Evolutionary conservation across 768 basidiomycete genomes (phyloP), one percentile per base, ranked within the genome.

Genomic region (Boletellus ananiceps): DNA sequence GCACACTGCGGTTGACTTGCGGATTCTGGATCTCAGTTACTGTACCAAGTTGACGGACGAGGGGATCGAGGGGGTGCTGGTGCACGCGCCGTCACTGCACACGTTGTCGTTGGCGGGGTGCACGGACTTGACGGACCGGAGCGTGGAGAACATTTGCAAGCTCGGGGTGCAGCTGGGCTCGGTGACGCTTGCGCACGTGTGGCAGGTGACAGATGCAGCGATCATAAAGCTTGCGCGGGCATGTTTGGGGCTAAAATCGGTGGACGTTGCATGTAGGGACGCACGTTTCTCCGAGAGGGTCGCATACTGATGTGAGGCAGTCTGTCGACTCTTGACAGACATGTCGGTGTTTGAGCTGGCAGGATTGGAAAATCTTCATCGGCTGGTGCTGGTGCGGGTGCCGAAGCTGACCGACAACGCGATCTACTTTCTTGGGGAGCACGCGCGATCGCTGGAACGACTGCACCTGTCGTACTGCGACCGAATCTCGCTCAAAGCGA

Each of bases 401-500:
- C 79, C 81, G 34, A 85, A 84, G 59, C 66, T 95, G 54, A 95
- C 93, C 14, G 93, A 94, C 68, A 82, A 88, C 59, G 88, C 84
- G 5, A 71, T 94, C 40, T 83, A 82, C 67, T 76, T 86, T 19
- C 77, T 95, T 8, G 87, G 84, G 13, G 87, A 90, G 57, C 81
- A 90, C 67, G 79, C 74, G 32, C 71, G 62, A 27, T 74, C 74
- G 31, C 72, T 96, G 57, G 88, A 93, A 61, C 80, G 90, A 21
- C 74, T 95, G 41, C 86, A 96, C 61, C 69, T 97, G 33, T 88
- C 88, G 25, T 90, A 92, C 63, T 97, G 93, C 70, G 84, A 86
- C 57, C 77, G 82, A 48, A 70, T 97, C 47, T 82, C 86, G 23
- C 77, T 94, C 34, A 78, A 83, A 37, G 87, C 88, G 8, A 70